phyloP scores from a whole-genome alignment of 345 rosid species.

The Dipteronia dyeriana region DNA sequence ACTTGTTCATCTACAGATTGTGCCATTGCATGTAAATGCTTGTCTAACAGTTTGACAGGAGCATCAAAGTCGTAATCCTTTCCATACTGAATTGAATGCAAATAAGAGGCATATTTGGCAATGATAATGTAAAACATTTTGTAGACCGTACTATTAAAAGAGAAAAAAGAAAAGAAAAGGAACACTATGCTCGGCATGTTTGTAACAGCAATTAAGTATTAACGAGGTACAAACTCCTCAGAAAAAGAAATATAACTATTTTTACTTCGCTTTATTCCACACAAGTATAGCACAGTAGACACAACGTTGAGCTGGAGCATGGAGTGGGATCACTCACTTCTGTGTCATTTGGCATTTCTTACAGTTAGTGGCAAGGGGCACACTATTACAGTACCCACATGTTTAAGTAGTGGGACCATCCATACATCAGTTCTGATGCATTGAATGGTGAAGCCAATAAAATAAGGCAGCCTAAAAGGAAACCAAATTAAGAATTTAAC shows the following conservation, averaged over 20 bases:
- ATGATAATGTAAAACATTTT: background rate
- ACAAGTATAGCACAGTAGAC: background rate
- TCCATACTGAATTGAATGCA: conserved; percentile 61
- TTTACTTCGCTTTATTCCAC: background rate
- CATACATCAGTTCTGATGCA: background rate
- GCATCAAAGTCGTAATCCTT: conserved; percentile 97
- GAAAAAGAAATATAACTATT: background rate
- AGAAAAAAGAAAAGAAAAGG: background rate
- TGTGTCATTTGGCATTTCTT: background rate
- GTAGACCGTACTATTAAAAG: background rate
- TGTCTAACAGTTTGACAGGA: conserved; percentile 87
- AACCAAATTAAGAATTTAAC: background rate
- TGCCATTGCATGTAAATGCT: conserved; percentile 89
- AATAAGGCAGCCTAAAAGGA: background rate
- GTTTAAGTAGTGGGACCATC: background rate
- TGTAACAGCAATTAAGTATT: background rate
- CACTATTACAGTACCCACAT: background rate
- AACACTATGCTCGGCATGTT: background rate
- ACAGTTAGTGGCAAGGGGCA: background rate
- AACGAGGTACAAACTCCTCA: background rate
- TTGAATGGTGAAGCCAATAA: background rate
- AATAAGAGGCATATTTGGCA: background rate
- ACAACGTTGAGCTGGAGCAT: conserved; percentile 2
- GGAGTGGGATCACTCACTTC: background rate
- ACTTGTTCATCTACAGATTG: conserved; percentile 82